Evolutionary conservation across 1,284 basidiomycete genomes (phyloP).

Genomic region (Ustilago esculenta): DNA sequence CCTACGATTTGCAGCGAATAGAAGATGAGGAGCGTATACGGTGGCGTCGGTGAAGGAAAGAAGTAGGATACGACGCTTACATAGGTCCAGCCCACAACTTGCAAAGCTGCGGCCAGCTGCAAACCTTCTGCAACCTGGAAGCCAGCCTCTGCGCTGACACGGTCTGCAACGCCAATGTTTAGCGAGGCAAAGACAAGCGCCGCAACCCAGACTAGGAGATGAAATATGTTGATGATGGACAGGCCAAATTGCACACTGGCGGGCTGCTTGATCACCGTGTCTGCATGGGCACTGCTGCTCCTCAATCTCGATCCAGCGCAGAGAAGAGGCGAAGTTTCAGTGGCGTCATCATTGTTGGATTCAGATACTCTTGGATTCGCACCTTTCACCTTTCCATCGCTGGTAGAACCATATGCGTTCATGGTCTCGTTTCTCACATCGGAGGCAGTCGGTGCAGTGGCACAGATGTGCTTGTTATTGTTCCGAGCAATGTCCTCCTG

Average conservation of each 20-base stretch:
- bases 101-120: constrained; percentile 11
- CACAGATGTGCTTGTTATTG: constrained; percentile 1
- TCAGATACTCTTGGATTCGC: not conserved
- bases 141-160: constrained; percentile 13
- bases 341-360: not conserved
- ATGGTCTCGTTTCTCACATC: not conserved
- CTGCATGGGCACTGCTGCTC: not conserved
- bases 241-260: constrained; percentile 10
- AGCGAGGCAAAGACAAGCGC: constrained; percentile 4
- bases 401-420: constrained; percentile 11
- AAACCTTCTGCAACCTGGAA: constrained; percentile 6
- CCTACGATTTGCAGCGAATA: constrained; percentile 14
- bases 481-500: constrained; percentile 7
- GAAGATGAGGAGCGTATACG: constrained; percentile 20
- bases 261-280: constrained; percentile 8
- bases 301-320: not conserved
- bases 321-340: constrained; percentile 26
- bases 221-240: constrained; percentile 10
- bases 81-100: constrained; percentile 18
- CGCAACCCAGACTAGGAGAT: constrained; percentile 18
- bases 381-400: not conserved
- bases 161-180: not conserved
- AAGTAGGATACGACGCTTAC: constrained; percentile 5
- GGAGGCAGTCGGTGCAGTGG: not conserved
- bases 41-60: constrained; percentile 26